A percentile compares a stretch with the other conserved stretches of the same genome.
Evolutionary conservation across 176 grass and related monocot species (phyloP).

Genomic region (Raddia guianensis): DNA sequence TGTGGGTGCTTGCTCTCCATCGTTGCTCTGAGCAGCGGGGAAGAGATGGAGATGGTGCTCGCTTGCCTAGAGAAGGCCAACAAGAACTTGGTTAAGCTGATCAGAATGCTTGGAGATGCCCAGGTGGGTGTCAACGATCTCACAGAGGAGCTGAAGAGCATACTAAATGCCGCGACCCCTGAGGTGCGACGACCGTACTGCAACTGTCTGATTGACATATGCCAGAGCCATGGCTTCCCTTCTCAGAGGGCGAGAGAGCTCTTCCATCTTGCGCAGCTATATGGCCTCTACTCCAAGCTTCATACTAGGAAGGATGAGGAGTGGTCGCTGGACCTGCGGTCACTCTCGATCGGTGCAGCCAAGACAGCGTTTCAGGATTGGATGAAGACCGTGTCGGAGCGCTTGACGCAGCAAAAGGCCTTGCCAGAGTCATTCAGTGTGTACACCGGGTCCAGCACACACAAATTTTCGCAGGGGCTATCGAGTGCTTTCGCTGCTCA

Average conservation of each 20-base stretch:
- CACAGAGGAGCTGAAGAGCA: slow-evolving; percentile 38
- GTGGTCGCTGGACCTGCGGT: slow-evolving; percentile 74
- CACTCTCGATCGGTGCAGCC: slow-evolving; percentile 74
- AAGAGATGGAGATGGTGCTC: slow-evolving; percentile 54
- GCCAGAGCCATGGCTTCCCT: slow-evolving; percentile 61
- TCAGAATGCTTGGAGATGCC: slow-evolving; percentile 57
- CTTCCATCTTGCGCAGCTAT: slow-evolving; percentile 62
- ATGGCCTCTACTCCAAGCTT: slow-evolving; percentile 67
- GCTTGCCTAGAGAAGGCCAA: slow-evolving; percentile 72
- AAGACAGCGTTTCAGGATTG: slow-evolving; percentile 83
- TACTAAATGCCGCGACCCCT: slow-evolving; percentile 47
- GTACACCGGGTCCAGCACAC: slow-evolving; percentile 71
- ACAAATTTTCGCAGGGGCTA: slow-evolving; percentile 76
- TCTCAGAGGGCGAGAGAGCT: slow-evolving; percentile 53
- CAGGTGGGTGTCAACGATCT: slow-evolving; percentile 40
- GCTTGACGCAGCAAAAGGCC: slow-evolving; percentile 25
- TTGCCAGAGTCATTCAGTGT: slow-evolving; percentile 66
- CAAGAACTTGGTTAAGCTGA: slow-evolving; percentile 48
- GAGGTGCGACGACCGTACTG: slow-evolving; percentile 79
- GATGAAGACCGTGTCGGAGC: slow-evolving; percentile 50
- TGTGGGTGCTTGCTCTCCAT: slow-evolving; percentile 84
- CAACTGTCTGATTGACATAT: slow-evolving; percentile 95
- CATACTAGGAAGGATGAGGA: slow-evolving; percentile 54
- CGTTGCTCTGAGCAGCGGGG: slow-evolving; percentile 56
- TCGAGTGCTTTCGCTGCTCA: slow-evolving; percentile 44